Conservation (phyloP, 2,329 filamentous ascomycete genomes). For the Raffaelea deltoideospora region DNA sequence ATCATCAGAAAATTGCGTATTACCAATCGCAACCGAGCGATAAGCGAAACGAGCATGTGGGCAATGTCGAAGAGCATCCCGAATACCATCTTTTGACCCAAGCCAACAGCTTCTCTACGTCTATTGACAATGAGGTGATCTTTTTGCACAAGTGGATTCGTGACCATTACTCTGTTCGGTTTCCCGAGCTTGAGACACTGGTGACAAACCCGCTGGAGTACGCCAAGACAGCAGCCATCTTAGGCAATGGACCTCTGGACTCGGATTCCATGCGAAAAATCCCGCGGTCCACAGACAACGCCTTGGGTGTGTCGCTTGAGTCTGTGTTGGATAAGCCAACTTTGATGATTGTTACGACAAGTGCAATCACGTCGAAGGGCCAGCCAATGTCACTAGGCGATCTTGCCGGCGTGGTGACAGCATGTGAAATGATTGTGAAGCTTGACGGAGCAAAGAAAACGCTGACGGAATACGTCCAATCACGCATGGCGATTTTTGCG, state of each 20-base stretch:
- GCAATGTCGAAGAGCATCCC: constrained; percentile 81
- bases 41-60: constrained; percentile 48
- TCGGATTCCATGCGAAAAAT: constrained; percentile 64
- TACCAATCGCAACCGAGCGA: constrained; percentile 56
- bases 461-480: constrained; percentile 88
- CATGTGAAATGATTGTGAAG: constrained; percentile 77
- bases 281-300: constrained; percentile 62
- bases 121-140: constrained; percentile 84
- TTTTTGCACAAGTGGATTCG: constrained; percentile 92
- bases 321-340: constrained; percentile 76
- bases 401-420: constrained; percentile 56
- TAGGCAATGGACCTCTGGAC: constrained; percentile 84
- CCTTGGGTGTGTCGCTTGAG: constrained; percentile 59
- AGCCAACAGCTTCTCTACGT: constrained; percentile 78
- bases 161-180: constrained; percentile 87
- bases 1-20: constrained; percentile 61
- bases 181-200: constrained; percentile 80
- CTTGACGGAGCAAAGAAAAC: constrained; percentile 77
- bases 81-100: constrained; percentile 81
- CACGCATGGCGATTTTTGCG: constrained; percentile 90
- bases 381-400: constrained; percentile 61
- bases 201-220: constrained; percentile 90
- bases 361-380: constrained; percentile 80
- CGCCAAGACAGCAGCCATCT: constrained; percentile 83
- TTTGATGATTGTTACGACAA: constrained; percentile 89